Conservation (phyloP, 805 yeast species). For the Priceomyces castillae region DNA sequence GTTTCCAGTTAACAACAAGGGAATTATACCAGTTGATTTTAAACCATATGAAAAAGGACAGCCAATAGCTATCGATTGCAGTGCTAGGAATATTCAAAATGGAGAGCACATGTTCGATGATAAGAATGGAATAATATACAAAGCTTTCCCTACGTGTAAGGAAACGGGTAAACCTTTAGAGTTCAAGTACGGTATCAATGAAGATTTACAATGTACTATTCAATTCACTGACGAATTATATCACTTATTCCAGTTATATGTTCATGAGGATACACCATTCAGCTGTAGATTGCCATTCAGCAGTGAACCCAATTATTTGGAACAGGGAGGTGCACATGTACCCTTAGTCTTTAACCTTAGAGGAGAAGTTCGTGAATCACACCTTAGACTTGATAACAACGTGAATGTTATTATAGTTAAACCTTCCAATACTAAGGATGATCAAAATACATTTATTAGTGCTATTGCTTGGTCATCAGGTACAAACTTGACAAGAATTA, state of each 20-base stretch:
- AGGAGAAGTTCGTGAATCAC: conserved; percentile 65
- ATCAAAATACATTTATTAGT: conserved; percentile 45
- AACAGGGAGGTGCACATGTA: conserved; percentile 44
- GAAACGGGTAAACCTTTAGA: conserved; percentile 62
- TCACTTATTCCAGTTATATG: conserved; percentile 70
- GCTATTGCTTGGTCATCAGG: conserved; percentile 61
- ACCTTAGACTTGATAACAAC: conserved; percentile 61
- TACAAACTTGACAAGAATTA: conserved; percentile 56
- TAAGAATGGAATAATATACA: conserved; percentile 56
- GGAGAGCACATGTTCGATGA: conserved; percentile 75
- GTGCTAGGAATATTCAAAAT: conserved; percentile 59
- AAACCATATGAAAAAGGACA: conserved; percentile 41
- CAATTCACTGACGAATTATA: conserved; percentile 60
- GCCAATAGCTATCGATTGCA: conserved; percentile 54
- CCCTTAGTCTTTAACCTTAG: conserved; percentile 65
- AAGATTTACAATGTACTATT: conserved; percentile 59
- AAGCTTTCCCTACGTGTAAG: conserved; percentile 57
- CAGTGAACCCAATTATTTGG: conserved; percentile 40
- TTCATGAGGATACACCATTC: conserved; percentile 76
- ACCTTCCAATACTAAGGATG: conserved; percentile 27
- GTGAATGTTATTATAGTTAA: conserved; percentile 51
- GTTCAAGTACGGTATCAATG: conserved; percentile 52
- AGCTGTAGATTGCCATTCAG: conserved; percentile 61
- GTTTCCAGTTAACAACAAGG: conserved; percentile 37
- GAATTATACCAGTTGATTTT: conserved; percentile 33